Evolutionary conservation across 2,329 filamentous ascomycete species (phyloP), one percentile per base, ranked within the genome.

Genomic region (Cephalotrichum gorgonifer): DNA sequence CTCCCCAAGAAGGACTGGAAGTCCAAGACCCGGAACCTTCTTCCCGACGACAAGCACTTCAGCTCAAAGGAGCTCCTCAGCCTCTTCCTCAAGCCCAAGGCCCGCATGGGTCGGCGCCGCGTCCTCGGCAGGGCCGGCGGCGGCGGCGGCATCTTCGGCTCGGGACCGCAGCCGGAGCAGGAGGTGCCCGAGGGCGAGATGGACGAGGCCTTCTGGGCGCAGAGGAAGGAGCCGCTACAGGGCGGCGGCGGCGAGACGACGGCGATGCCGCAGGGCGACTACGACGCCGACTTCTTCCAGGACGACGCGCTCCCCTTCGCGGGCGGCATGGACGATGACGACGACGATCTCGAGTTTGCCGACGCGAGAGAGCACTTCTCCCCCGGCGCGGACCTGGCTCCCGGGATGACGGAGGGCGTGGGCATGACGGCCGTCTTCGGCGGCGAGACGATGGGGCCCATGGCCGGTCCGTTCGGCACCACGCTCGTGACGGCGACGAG

Each of bases 1-100:
- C 65, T 98, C 56, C 86, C 91, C 17, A 96, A 95, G 70, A 88
- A 90, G 56, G 89, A 97, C 64, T 94, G 91, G 88, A 93, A 88
- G 64, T 93, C 88, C 35, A 95, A 95, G 66, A 89, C 86, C 2
- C 80, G 88, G 44, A 95, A 98, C 62, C 76, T 98, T 3, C 79
- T 98, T 4, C 91, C 94, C 2, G 93, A 98, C 60, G 93, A 98
- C 68, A 96, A 96, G 66, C 90, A 97, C 63, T 97, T 98, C 72
- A 95, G 90, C 69, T 97, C 91, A 8, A 86, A 86, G 61, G 88
- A 95, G 55, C 74, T 98, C 1, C 73, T 97, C 6, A 86, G 82
- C 46, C 76, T 98, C 1, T 98, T 97, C 75, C 75, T 97, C 26
- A 98, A 98, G 64, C 93, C 93, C 26, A 95, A 90, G 63, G 88